phyloP scores from a whole-genome alignment of 192 early-diverging fungal species.

The Diversispora eburnea region DNA sequence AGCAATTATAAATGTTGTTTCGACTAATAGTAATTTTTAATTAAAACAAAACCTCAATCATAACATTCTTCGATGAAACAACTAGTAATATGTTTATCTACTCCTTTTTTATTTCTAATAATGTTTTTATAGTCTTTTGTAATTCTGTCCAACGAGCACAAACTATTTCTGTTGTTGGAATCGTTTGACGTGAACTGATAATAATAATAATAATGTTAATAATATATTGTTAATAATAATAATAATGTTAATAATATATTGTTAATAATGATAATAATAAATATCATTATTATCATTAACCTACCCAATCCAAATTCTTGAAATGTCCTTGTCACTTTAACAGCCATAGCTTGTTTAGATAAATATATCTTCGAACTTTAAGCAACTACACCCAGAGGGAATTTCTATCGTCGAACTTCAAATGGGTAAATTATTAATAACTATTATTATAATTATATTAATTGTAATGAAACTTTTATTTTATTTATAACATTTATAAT shows the following conservation, averaged over 20 bases:
- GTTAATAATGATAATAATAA: not conserved
- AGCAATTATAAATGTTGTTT: too few species aligned
- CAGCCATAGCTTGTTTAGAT: constrained; percentile 47
- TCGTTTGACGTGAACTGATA: constrained; percentile 50
- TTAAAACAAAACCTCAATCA: too few species aligned
- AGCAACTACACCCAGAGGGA: constrained; percentile 60
- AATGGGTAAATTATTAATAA: too few species aligned
- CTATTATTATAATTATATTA: too few species aligned
- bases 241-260: not conserved
- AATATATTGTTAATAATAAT: too few species aligned
- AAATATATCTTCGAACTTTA: constrained; percentile 56
- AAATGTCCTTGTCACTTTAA: constrained; percentile 50
- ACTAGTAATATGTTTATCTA: too few species aligned
- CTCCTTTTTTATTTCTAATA: constrained; percentile 82
- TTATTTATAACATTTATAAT: too few species aligned
- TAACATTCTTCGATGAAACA: too few species aligned
- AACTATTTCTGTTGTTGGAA: constrained; percentile 81
- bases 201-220: too few species aligned
- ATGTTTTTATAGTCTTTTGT: constrained; percentile 64
- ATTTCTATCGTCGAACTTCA: constrained; percentile 48
- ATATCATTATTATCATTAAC: not conserved
- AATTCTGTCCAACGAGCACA: constrained; percentile 78
- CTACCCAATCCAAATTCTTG: constrained; percentile 56
- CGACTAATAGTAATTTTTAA: too few species aligned
- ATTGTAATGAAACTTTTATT: too few species aligned